Evolutionary conservation across 257 asterid genomes (phyloP).

Genomic region (Plectranthus barbatus): DNA sequence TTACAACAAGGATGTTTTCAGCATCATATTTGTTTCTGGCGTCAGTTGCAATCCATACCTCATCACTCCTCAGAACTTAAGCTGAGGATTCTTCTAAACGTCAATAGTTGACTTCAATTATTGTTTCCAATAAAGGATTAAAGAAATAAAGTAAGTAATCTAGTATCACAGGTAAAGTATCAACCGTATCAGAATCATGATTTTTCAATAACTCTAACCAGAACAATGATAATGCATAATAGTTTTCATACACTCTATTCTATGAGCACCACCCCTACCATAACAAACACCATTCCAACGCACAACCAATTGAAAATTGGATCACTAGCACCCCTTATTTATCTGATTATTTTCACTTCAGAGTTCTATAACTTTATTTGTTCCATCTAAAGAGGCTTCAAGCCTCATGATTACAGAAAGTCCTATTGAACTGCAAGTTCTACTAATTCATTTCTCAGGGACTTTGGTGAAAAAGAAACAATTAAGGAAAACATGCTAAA

Average conservation of each 20-base stretch:
- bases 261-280: neutral
- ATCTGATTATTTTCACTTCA: neutral
- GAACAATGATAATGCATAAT: neutral
- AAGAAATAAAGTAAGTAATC: neutral
- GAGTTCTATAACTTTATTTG: neutral
- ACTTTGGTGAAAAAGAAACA: neutral
- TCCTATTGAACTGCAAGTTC: neutral
- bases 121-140: neutral
- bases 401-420: neutral
- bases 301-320: neutral
- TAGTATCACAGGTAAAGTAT: neutral
- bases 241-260: neutral
- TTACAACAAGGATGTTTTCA: neutral
- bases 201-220: neutral
- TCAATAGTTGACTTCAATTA: too few species aligned
- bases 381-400: neutral
- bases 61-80: neutral
- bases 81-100: neutral
- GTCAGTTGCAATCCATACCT: too few species aligned
- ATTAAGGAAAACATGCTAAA: neutral
- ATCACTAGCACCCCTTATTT: neutral
- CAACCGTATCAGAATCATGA: neutral
- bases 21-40: neutral
- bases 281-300: neutral
- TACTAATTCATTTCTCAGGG: neutral